phyloP scores from a whole-genome alignment of 2,329 filamentous ascomycete genomes.

The Fusarium xylarioides region DNA sequence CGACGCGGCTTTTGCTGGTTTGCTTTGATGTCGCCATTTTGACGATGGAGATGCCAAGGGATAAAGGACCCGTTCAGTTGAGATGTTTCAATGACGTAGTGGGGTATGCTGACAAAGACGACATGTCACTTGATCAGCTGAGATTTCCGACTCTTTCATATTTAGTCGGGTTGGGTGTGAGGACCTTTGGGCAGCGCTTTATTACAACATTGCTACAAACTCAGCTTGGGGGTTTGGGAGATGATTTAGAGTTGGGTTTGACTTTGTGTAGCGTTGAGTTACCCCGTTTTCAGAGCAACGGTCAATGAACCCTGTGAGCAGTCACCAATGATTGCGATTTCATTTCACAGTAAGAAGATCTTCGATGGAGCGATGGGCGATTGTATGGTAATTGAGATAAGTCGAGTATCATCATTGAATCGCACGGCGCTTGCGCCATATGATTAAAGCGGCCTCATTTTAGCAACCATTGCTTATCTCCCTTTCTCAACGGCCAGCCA shows the following conservation, averaged over 20 bases:
- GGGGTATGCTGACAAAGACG: conserved; percentile 28
- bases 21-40: conserved; percentile 10
- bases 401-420: rapidly evolving
- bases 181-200: rapidly evolving
- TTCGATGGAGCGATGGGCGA: rapidly evolving
- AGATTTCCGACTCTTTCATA: not conserved
- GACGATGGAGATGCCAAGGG: not conserved
- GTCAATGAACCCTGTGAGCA: rapidly evolving
- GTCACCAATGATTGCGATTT: rapidly evolving
- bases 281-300: not conserved
- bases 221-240: rapidly evolving
- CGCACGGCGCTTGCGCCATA: rapidly evolving
- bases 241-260: not conserved
- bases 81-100: conserved; percentile 12
- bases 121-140: conserved; percentile 1
- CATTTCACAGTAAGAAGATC: rapidly evolving
- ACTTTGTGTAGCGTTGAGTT: not conserved
- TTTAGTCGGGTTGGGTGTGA: rapidly evolving
- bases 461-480: rapidly evolving
- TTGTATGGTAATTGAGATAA: rapidly evolving
- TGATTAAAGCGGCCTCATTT: not conserved
- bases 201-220: rapidly evolving
- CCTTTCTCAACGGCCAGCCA: rapidly evolving
- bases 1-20: conserved; percentile 6
- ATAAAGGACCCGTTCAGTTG: not conserved